Evolutionary conservation across 2,329 filamentous ascomycete genomes (phyloP), one percentile per base, ranked within the genome.

Genomic region (Metarhizium rileyi): DNA sequence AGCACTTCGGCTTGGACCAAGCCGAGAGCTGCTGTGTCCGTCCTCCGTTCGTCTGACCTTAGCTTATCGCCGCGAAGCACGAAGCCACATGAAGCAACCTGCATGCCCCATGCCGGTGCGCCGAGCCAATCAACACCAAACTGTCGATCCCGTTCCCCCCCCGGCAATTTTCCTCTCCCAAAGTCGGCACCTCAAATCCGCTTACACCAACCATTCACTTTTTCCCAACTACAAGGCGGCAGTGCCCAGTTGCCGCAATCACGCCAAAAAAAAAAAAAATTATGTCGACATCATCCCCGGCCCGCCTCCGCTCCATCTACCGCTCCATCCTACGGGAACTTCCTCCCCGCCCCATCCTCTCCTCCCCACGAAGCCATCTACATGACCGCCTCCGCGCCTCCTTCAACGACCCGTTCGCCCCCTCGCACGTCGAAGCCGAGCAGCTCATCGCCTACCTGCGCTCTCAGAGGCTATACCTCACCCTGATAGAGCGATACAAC

Each of bases 401-500:
- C 49, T 63, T 66, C 46, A 46, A 56, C 56, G 27, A 57, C 62
- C 48, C 28, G 57, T 9, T 41, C 63, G 18, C 55, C 57, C 1
- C 8, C 36, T 53, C 53, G 43, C 53, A 52, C 48, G 64, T 61
- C 56, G 44, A 53, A 27, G 84, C 81, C n/a, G 81, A 88, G 55
- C 89, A 97, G 66, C 81, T 89, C 57, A 69, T 90, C 25, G 77
- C 81, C 50, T 97, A 95, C 64, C 76, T 93, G 20, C 80, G 81
- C 58, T 84, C 90, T n/a, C 93, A 98, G 72, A 76, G 90, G 47
- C 80, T 80, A 63, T 96, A 97, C 66, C 78, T 81, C 25, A 84
- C 81, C 16, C 71, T 97, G 41, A 66, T 97, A 35, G 90, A 96
- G 69, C 78, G 90, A 59, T 97, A 98, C 70, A 97, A 97, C 66